Percentiles rank a stretch among this genome's conserved stretches.
Conservation (phyloP, 1,139 yeast genomes). For the Citeromyces siamensis region DNA sequence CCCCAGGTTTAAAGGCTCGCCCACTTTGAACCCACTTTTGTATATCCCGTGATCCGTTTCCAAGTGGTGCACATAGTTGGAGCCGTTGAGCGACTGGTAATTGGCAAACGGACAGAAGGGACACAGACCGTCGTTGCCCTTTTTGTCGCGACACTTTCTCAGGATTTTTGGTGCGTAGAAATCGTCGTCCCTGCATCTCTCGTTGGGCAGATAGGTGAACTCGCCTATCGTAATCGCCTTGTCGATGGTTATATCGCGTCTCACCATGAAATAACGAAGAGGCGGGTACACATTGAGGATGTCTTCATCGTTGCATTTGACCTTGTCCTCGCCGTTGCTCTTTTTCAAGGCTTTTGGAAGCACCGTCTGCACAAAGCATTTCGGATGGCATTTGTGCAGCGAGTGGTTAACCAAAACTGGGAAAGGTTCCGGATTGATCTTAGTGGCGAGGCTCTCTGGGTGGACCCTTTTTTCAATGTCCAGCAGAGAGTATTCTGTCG, state of each 20-base stretch:
- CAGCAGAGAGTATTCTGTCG: not conserved
- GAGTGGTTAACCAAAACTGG: not conserved
- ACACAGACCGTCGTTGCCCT: slow-evolving; percentile 6
- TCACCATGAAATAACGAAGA: slow-evolving; percentile 4
- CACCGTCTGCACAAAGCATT: not conserved
- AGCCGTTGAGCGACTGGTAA: slow-evolving; percentile 5
- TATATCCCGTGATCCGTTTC: slow-evolving; percentile 7
- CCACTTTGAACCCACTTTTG: slow-evolving; percentile 5
- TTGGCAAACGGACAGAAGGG: slow-evolving; percentile 5
- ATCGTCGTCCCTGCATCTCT: not conserved
- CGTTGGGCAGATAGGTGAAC: not conserved
- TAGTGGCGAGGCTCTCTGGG: not conserved
- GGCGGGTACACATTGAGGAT: slow-evolving; percentile 5
- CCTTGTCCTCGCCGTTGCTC: not conserved
- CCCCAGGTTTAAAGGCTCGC: slow-evolving; percentile 4
- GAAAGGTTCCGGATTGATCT: not conserved
- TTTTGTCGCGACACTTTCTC: not conserved
- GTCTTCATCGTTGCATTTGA: not conserved
- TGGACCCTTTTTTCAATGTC: not conserved
- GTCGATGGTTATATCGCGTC: slow-evolving; percentile 3
- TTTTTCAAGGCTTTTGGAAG: not conserved
- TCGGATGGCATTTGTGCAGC: not conserved
- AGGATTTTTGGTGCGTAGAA: slow-evolving; percentile 4
- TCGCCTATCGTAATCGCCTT: not conserved
- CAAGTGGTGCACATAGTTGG: slow-evolving; percentile 7